Evolutionary conservation across 305 asterid genomes (phyloP), one percentile per base, ranked within the genome.

Genomic region (Salvia sclarea): DNA sequence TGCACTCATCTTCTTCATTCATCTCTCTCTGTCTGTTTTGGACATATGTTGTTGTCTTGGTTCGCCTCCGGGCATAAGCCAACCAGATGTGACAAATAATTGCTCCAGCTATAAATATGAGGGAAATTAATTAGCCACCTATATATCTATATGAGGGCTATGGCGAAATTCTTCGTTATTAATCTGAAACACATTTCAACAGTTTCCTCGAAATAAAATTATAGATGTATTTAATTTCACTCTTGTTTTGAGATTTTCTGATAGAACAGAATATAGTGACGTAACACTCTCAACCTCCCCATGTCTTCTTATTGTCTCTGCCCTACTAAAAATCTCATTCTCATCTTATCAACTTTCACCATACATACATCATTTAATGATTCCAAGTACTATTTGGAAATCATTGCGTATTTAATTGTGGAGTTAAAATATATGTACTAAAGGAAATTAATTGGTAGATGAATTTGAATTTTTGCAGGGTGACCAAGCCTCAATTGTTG

Each of bases 401-500:
- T 25, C n/a, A 60, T 37, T 37, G 0, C 17, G 20, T n/a, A 1
- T 33, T 30, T 33, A n/a, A n/a, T n/a, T 7, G 9, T 53, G n/a
- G 18, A 31, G 4, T 31, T 1, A 47, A 16, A 1, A 28, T 6
- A 28, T 28, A 28, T 4, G 2, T 4, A 25, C 30, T 2, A 33
- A 33, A 33, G 38, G 1, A 7, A 33, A 33, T 5, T 6, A 33
- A n/a, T n/a, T n/a, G 38, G 7, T 5, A 0, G 9, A 33, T 33
- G 38, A 33, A 33, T 33, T 7, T 33, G 38, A 33, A 8, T 14
- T 13, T 22, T n/a, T 65, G 55, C 22, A 92, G 98, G 97, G 97
- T 61, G 97, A 93, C 76, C 97, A 93, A 59, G 96, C 97, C 4
- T 93, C 98, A 2, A 85, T 90, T 8, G 96, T 92, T 31, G 97